Percentiles rank a stretch among this genome's conserved stretches.
Conservation (phyloP, 805 yeast genomes). For the Saturnispora hagleri region DNA sequence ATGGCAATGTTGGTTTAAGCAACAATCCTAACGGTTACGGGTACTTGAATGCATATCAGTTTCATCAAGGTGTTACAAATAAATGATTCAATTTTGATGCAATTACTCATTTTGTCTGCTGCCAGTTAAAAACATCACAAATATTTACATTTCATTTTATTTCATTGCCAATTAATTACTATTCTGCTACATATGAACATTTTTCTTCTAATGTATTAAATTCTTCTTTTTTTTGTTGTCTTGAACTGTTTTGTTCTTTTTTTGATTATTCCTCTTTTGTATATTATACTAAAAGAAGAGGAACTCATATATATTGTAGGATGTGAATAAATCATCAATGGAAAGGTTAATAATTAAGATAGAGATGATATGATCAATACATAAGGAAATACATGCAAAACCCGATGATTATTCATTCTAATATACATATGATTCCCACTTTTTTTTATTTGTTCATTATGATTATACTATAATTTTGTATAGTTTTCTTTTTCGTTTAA, state of each 20-base stretch:
- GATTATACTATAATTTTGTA: not conserved
- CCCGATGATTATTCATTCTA: slow-evolving; percentile 9
- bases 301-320: not conserved
- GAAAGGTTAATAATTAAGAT: not conserved
- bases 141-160: slow-evolving; percentile 1
- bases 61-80: slow-evolving; percentile 4
- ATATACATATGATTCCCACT: slow-evolving; percentile 8
- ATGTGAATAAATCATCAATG: not conserved
- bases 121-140: not conserved
- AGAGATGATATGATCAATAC: not conserved
- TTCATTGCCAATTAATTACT: not conserved
- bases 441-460: slow-evolving; percentile 3
- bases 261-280: slow-evolving; percentile 1
- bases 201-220: not conserved
- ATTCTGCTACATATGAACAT: not conserved
- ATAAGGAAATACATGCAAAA: not conserved
- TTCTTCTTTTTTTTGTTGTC: not conserved
- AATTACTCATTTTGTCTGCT: not conserved
- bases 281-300: not conserved
- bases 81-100: not conserved
- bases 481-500: slow-evolving; percentile 1
- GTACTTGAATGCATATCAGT: slow-evolving; percentile 3
- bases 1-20: not conserved
- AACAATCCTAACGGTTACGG: slow-evolving; percentile 4
- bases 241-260: slow-evolving; percentile 1